A percentile compares a stretch with the other conserved stretches of the same genome.
Conservation (phyloP, 306 rosid species). For the Dalbergia cultrata region DNA sequence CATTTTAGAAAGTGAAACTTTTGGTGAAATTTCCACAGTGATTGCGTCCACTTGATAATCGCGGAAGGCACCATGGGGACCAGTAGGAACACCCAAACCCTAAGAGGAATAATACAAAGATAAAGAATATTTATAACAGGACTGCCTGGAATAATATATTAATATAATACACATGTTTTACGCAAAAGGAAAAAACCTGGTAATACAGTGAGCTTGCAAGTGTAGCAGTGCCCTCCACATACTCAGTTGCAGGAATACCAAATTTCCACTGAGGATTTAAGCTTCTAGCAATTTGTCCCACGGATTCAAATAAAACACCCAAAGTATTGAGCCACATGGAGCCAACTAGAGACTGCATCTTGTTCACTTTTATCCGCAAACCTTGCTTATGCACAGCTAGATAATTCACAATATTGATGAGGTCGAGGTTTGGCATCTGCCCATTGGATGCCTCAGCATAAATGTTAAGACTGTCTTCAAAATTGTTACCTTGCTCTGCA, state of each 20-base stretch:
- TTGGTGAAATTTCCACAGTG: constrained; percentile 83
- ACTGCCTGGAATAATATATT: background rate
- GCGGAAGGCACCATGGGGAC: constrained; percentile 96
- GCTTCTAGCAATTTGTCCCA: constrained; percentile 69
- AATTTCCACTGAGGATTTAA: constrained; percentile 85
- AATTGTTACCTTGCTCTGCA: constrained; percentile 60
- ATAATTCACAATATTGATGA: constrained; percentile 87
- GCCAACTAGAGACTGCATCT: constrained; percentile 68
- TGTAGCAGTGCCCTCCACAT: constrained; percentile 88
- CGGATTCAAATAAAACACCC: constrained; percentile 75
- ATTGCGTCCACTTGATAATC: constrained; percentile 97
- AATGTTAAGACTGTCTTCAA: constrained; percentile 78
- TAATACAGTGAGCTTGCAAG: constrained; percentile 92
- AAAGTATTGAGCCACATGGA: constrained; percentile 76
- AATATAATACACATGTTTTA: background rate
- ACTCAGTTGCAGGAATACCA: constrained; percentile 88
- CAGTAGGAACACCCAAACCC: constrained; percentile 96
- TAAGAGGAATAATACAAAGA: constrained; percentile 46
- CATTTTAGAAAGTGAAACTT: constrained; percentile 60
- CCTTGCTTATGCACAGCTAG: constrained; percentile 90
- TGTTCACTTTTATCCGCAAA: constrained; percentile 77
- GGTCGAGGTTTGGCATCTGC: constrained; percentile 98
- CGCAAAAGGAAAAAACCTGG: constrained; percentile 68
- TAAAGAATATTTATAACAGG: constrained; percentile 25
- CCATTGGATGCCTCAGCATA: constrained; percentile 96